Conservation (phyloP, 805 yeast species). For the Candida pseudofarinosa region DNA sequence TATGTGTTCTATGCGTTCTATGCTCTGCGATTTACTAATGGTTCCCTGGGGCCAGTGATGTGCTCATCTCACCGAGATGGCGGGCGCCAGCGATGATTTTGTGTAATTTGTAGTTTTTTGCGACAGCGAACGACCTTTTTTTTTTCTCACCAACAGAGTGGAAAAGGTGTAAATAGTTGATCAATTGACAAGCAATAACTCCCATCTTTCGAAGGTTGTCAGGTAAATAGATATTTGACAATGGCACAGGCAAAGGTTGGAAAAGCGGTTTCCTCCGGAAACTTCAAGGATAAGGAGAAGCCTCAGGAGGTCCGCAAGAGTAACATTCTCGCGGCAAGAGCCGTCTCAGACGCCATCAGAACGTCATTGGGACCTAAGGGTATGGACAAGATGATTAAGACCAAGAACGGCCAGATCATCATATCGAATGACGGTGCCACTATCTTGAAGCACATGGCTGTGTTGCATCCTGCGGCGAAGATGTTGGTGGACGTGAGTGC, state of each 20-base stretch:
- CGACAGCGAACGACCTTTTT: background rate
- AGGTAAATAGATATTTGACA: background rate
- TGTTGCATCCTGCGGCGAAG: conserved; percentile 96
- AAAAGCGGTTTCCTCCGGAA: conserved; percentile 55
- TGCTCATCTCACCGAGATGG: conserved; percentile 1
- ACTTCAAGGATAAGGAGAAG: conserved; percentile 89
- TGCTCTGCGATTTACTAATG: no score
- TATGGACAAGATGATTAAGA: conserved; percentile 98
- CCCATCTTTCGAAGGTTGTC: background rate
- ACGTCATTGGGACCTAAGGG: conserved; percentile 98
- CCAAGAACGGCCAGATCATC: conserved; percentile 86
- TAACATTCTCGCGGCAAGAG: conserved; percentile 87
- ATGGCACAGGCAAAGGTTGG: conserved; percentile 12
- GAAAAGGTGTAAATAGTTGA: background rate
- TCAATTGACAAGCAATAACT: background rate
- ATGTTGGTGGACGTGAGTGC: conserved; percentile 95
- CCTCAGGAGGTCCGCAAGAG: conserved; percentile 91
- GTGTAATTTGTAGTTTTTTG: background rate
- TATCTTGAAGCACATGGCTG: conserved; percentile 94
- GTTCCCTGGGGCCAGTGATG: no score
- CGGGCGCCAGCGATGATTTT: background rate
- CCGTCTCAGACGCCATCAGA: conserved; percentile 92
- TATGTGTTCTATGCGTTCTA: no score
- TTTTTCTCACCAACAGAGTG: background rate
- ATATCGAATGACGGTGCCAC: conserved; percentile 99